These are phyloP conservation scores for Thielaviopsis ethacetica DNA, from an alignment of 2,329 filamentous ascomycete genomes.

Conservation along the genomic window DNA sequence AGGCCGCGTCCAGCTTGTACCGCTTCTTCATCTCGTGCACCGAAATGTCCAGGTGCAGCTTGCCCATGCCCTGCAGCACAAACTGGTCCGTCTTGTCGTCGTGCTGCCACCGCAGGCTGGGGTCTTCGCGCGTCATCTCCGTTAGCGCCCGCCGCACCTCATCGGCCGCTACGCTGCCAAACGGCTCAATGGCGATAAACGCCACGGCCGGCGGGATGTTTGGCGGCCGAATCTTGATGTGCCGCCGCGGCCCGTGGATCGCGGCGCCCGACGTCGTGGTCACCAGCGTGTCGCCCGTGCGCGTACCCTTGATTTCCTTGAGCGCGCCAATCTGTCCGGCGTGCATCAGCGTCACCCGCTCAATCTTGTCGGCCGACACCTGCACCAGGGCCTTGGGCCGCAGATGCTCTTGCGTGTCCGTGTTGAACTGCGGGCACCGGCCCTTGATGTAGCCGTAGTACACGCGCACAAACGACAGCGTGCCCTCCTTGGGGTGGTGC, in stretches of 20 bases:
- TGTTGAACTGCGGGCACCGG: constrained; percentile 70
- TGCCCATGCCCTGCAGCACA: constrained; percentile 88
- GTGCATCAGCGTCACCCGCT: constrained; percentile 65
- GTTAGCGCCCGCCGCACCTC: constrained; percentile 60
- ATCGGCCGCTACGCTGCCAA: constrained; percentile 64
- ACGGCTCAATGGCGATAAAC: constrained; percentile 80
- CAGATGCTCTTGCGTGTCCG: constrained; percentile 64
- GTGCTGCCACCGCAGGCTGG: constrained; percentile 68
- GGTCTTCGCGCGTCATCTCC: constrained; percentile 76
- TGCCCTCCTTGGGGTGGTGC: constrained; percentile 68
- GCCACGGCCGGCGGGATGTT: constrained; percentile 87
- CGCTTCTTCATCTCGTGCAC: constrained; percentile 75
- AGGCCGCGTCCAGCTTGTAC: constrained; percentile 63
- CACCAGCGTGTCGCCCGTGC: constrained; percentile 85
- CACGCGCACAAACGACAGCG: constrained; percentile 80
- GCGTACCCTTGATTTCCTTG: constrained; percentile 73
- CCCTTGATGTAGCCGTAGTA: constrained; percentile 70
- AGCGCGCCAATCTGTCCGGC: constrained; percentile 91
- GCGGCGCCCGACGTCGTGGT: constrained; percentile 46
- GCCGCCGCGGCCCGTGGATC: constrained; percentile 52
- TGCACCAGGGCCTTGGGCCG: constrained; percentile 66
- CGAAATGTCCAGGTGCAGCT: constrained; percentile 87
- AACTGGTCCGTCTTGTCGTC: constrained; percentile 89
- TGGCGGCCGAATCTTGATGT: constrained; percentile 71
- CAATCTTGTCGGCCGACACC: constrained; percentile 76